These are phyloP conservation scores for Glycine latifolia DNA, from an alignment of 306 rosid species.

Conservation along the genomic window DNA sequence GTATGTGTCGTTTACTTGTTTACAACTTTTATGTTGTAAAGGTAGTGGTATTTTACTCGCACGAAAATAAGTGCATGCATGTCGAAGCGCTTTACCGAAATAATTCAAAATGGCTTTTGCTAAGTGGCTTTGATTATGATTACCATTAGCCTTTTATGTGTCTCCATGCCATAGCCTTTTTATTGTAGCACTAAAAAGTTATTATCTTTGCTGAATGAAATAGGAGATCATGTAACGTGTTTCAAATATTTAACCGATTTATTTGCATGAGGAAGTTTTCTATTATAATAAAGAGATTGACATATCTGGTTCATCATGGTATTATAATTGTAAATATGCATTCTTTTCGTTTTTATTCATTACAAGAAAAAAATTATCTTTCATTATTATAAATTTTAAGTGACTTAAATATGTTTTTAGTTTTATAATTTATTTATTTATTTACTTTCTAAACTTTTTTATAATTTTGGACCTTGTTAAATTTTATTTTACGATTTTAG, in stretches of 20 bases:
- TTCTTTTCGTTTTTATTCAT: no score
- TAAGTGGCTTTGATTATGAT: constrained; percentile 41
- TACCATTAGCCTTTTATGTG: background rate
- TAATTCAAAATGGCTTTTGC: constrained; percentile 11
- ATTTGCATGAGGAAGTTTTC: background rate
- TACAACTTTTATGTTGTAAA: constrained; percentile 38
- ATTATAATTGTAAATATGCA: no score
- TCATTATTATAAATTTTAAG: no score
- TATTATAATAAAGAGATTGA: background rate
- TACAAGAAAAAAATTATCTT: no score
- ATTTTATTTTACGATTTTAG: no score
- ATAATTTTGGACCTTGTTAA: no score
- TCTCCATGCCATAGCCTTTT: background rate
- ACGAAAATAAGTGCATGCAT: background rate
- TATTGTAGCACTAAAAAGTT: background rate
- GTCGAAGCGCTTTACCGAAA: constrained; percentile 9
- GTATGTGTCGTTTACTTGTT: background rate
- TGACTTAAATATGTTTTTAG: no score
- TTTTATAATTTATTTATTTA: no score
- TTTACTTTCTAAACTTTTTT: no score
- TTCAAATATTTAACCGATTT: background rate
- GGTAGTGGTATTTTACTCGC: background rate
- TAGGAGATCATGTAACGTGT: background rate
- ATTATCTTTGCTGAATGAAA: background rate
- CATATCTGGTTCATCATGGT: no score